phyloP scores from a whole-genome alignment of 495 filamentous ascomycete species.

The Pyrenula massariospora region DNA sequence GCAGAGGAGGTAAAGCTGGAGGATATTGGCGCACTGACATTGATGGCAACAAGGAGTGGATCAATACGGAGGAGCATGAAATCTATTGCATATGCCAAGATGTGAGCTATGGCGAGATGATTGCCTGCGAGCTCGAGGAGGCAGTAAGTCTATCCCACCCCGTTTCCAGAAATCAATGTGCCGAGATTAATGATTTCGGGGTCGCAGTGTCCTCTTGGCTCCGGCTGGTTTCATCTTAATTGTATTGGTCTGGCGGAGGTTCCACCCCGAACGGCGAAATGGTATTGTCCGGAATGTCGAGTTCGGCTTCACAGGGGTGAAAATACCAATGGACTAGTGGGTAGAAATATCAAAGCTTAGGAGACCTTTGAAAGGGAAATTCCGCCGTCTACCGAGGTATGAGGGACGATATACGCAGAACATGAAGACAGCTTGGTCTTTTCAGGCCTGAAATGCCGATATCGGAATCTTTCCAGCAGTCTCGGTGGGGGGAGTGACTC shows the following conservation, averaged over 20 bases:
- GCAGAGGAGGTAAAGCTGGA: conserved; percentile 10
- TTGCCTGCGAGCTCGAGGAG: conserved; percentile 63
- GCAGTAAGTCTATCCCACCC: conserved; percentile 51
- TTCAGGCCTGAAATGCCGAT: too few species aligned
- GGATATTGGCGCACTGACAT: conserved; percentile 32
- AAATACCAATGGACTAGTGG: conserved; percentile 9
- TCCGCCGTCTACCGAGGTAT: too few species aligned
- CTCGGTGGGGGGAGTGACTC: too few species aligned
- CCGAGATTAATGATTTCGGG: too few species aligned
- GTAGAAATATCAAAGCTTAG: neutral
- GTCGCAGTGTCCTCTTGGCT: conserved; percentile 11
- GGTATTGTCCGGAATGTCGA: conserved; percentile 89
- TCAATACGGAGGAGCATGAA: conserved; percentile 70
- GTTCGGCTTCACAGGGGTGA: conserved; percentile 45
- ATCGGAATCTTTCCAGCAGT: too few species aligned
- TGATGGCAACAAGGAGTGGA: conserved; percentile 49
- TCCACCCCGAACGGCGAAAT: conserved; percentile 70
- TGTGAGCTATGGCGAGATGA: conserved; percentile 91
- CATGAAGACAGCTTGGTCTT: too few species aligned
- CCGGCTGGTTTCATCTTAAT: conserved; percentile 89
- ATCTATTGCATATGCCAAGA: conserved; percentile 85
- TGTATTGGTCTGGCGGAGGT: conserved; percentile 72
- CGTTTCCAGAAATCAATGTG: conserved; percentile 33
- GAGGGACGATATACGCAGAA: too few species aligned
- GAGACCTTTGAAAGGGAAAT: too few species aligned